Percentiles rank a stretch among this genome's conserved stretches.
These are phyloP conservation scores for Leptomonas seymouri DNA, from an alignment of 208 protist genomes.

Conservation along the genomic window DNA sequence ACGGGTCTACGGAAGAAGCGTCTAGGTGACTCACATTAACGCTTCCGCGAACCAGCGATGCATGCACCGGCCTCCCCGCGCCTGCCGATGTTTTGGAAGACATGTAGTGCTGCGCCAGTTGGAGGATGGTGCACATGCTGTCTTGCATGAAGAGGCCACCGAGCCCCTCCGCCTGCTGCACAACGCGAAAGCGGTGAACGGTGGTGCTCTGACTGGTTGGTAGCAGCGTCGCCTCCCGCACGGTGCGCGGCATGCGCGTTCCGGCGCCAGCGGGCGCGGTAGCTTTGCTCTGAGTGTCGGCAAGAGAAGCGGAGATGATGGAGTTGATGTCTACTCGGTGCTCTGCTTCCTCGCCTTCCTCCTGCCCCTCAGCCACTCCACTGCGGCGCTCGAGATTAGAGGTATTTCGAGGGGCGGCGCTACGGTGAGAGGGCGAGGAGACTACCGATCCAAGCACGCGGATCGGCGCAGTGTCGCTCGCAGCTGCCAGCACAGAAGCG, in stretches of 20 bases:
- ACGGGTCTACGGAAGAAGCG: not conserved
- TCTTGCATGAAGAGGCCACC: conserved; percentile 51
- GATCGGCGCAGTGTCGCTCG: not conserved
- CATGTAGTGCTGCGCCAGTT: conserved; percentile 58
- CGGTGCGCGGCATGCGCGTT: conserved; percentile 17
- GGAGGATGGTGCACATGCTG: conserved; percentile 58
- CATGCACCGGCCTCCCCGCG: conserved; percentile 1
- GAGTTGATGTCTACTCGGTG: conserved; percentile 15
- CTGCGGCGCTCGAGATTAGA: too few relatives aligned
- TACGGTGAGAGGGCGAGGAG: too few relatives aligned
- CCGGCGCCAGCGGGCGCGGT: not conserved
- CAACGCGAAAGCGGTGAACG: conserved; percentile 28
- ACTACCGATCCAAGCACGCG: not conserved
- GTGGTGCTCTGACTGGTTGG: conserved; percentile 32
- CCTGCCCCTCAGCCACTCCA: not conserved
- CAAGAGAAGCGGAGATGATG: conserved; percentile 11
- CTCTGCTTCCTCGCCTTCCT: not conserved
- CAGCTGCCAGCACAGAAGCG: not conserved
- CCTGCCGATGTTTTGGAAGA: conserved; percentile 13
- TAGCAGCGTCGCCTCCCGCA: conserved; percentile 30
- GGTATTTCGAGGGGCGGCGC: too few relatives aligned
- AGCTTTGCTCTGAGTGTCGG: not conserved
- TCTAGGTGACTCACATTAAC: not conserved
- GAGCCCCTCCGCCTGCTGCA: conserved; percentile 41
- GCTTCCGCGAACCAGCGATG: not conserved